Evolutionary conservation across 2,329 filamentous ascomycete species (phyloP), one percentile per base, ranked within the genome.

Genomic region (Orbilia brochopaga): DNA sequence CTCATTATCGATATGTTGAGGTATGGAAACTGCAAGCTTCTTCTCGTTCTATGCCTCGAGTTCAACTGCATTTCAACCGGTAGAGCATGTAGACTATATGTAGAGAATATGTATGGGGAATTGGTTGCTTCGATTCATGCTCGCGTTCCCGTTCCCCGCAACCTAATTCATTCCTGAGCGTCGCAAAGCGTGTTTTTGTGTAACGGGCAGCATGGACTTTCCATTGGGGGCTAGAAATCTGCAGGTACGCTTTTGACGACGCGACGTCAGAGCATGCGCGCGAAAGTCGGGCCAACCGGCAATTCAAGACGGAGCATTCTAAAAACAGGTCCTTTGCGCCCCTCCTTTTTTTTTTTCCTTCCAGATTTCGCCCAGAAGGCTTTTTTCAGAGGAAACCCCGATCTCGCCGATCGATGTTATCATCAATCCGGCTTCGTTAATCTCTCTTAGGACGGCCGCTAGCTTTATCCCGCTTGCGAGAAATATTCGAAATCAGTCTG

Each of bases 191-290:
- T 69, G 32, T 62, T 69, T 67, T 54, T 60, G 65, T 69, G 65
- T 69, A 62, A 69, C 65, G 24, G 56, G 32, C 3, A 58, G 57
- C 57, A 24, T 62, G 53, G 57, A 69, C 65, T 69, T 69, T 58
- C 65, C 65, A 48, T 57, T 69, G 58, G 51, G 56, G 58, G 58
- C n/a, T 24, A 63, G 35, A 27, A 69, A 63, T 50, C 65, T 69
- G 65, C 65, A 69, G 65, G 65, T 69, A 69, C 65, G 46, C 52
- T 62, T 30, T 48, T 46, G 17, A n/a, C 37, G 37, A 42, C 37
- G 53, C 57, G 65, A 69, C 65, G 65, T 69, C 65, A 69, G 57
- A 58, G 58, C 44, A 62, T 62, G 65, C 65, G 57, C 65, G 58
- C 65, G 58, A 69, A 62, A 69, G 24, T 23, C 27, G 30, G n/a